A percentile compares a stretch with the other conserved stretches of the same genome.
Evolutionary conservation across 2,329 filamentous ascomycete genomes (phyloP).

Genomic region (Escovopsis sp.): DNA sequence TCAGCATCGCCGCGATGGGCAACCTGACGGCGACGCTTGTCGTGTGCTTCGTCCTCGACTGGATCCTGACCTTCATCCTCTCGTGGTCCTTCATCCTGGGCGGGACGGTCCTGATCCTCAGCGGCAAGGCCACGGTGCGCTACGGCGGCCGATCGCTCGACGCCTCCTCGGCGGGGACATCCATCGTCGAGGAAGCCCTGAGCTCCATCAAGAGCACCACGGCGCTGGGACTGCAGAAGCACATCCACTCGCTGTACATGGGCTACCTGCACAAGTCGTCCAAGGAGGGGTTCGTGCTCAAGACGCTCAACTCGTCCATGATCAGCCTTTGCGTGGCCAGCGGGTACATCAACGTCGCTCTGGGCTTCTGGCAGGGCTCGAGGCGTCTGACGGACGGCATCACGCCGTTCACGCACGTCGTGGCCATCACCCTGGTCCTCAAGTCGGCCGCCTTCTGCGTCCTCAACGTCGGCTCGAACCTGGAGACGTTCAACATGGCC

Average conservation of each 20-base stretch:
- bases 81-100: background rate
- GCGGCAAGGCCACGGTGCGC: background rate
- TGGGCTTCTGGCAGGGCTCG: conserved; percentile 68
- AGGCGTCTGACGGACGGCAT: conserved; percentile 49
- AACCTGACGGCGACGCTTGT: conserved; percentile 29
- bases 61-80: conserved; percentile 33
- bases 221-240: conserved; percentile 22
- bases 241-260: conserved; percentile 18
- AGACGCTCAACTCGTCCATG: conserved; percentile 17
- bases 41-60: conserved; percentile 36
- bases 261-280: conserved; percentile 8
- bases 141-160: background rate
- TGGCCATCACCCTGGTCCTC: conserved; percentile 67
- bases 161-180: background rate
- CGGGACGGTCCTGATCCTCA: background rate
- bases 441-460: conserved; percentile 74
- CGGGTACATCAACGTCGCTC: conserved; percentile 35
- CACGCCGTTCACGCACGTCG: conserved; percentile 48
- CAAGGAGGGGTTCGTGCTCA: conserved; percentile 15
- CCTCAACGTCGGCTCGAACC: conserved; percentile 62
- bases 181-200: conserved; percentile 23
- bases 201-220: conserved; percentile 23
- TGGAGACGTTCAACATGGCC: conserved; percentile 63
- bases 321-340: conserved; percentile 13
- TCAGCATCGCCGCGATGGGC: conserved; percentile 25